phyloP scores from a whole-genome alignment of 331 rosid genomes.

The Pyracantha coccinea region DNA sequence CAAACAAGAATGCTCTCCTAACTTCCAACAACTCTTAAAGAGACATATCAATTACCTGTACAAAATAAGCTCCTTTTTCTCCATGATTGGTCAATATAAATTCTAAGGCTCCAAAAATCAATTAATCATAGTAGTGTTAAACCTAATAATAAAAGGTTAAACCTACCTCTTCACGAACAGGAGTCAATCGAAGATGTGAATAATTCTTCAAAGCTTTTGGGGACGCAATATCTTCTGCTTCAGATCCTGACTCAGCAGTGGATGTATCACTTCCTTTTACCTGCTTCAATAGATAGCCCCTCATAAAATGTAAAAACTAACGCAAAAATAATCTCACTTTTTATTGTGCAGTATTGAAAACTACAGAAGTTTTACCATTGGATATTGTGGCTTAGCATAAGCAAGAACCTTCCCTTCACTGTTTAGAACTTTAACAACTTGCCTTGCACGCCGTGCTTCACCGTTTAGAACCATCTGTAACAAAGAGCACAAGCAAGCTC shows the following conservation, averaged over 20 bases:
- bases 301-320: background rate
- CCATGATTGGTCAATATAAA: background rate
- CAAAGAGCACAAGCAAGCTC: slow-evolving; percentile 10
- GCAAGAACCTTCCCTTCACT: slow-evolving; percentile 92
- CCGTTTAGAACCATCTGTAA: slow-evolving; percentile 83
- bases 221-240: slow-evolving; percentile 88
- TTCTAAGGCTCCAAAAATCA: background rate
- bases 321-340: background rate
- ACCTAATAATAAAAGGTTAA: slow-evolving; percentile 22
- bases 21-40: background rate
- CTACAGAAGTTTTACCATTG: slow-evolving; percentile 41
- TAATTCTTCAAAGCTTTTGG: slow-evolving; percentile 71
- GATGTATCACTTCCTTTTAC: slow-evolving; percentile 92
- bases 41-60: background rate
- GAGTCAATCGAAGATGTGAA: slow-evolving; percentile 88
- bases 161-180: slow-evolving; percentile 95
- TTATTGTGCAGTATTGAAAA: background rate
- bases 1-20: background rate
- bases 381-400: slow-evolving; percentile 74
- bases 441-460: slow-evolving; percentile 67
- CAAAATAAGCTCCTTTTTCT: background rate
- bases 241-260: slow-evolving; percentile 98
- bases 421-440: slow-evolving; percentile 77
- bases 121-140: background rate
- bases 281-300: slow-evolving; percentile 33